phyloP scores from a whole-genome alignment of 352 stramenopile species.

The Plasmopara viticola region DNA sequence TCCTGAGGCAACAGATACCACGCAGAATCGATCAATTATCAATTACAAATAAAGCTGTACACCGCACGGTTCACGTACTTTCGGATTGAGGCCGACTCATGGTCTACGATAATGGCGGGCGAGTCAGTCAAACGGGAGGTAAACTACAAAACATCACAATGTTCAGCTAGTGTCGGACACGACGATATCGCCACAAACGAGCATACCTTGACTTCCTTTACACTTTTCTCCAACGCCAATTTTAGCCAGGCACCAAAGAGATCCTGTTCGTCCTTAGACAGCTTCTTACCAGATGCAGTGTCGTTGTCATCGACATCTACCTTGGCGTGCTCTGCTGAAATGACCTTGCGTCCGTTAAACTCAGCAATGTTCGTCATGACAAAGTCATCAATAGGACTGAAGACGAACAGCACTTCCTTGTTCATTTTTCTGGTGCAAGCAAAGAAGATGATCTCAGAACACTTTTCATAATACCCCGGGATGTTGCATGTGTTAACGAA shows the following conservation, averaged over 20 bases:
- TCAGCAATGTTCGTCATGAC: conserved; percentile 98
- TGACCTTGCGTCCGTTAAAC: conserved; percentile 95
- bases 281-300: conserved; percentile 33
- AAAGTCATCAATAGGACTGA: conserved; percentile 99
- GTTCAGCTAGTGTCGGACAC: background rate
- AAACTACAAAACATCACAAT: conserved; percentile 33
- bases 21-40: conserved; percentile 2
- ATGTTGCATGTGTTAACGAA: background rate
- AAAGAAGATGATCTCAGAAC: conserved; percentile 5
- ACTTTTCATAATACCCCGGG: background rate
- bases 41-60: background rate
- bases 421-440: conserved; percentile 61
- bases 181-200: background rate
- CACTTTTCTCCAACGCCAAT: conserved; percentile 83
- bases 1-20: conserved; percentile 34
- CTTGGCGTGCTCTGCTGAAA: conserved; percentile 95
- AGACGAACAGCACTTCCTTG: conserved; percentile 97
- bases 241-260: conserved; percentile 93
- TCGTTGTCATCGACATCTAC: conserved; percentile 85
- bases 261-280: conserved; percentile 84
- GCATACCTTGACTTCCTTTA: conserved; percentile 80
- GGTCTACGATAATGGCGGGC: conserved; percentile 98
- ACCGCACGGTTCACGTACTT: conserved; percentile 42
- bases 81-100: conserved; percentile 95
- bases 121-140: conserved; percentile 91